Percentiles rank a stretch among this genome's conserved stretches.
These are phyloP conservation scores for Parastagonospora avenae DNA, from an alignment of 2,329 filamentous ascomycete genomes.

Conservation along the genomic window DNA sequence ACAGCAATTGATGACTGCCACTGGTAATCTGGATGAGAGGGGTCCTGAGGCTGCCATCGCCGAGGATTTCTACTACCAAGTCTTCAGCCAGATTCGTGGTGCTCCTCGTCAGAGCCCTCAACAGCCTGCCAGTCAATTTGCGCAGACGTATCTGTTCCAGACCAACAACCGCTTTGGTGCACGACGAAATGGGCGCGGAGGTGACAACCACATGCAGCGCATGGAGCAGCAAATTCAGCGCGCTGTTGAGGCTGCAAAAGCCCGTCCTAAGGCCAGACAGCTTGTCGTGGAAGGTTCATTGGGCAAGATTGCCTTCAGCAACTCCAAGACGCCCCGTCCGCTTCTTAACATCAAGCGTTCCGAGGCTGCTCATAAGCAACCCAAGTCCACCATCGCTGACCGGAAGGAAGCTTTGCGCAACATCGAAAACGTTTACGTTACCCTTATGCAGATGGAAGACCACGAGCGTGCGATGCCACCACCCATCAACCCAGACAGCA, in stretches of 20 bases:
- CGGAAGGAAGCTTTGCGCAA: conserved; percentile 83
- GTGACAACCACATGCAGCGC: conserved; percentile 95
- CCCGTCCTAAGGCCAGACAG: conserved; percentile 96
- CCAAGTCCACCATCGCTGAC: conserved; percentile 65
- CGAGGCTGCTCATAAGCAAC: conserved; percentile 65
- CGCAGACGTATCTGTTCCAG: conserved; percentile 96
- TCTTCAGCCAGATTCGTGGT: conserved; percentile 91
- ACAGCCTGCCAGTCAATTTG: conserved; percentile 93
- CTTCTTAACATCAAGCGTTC: conserved; percentile 92
- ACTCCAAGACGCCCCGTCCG: conserved; percentile 95
- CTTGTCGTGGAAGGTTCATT: conserved; percentile 94
- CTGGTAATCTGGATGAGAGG: conserved; percentile 81
- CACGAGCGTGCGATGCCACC: conserved; percentile 82
- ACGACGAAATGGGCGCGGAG: conserved; percentile 78
- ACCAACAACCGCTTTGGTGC: conserved; percentile 82
- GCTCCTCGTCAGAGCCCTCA: conserved; percentile 88
- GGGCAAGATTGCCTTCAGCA: conserved; percentile 98
- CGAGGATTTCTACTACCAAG: conserved; percentile 99
- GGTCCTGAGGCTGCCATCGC: conserved; percentile 79
- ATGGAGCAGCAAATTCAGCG: conserved; percentile 99
- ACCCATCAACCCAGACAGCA: conserved; percentile 65
- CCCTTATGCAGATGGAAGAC: conserved; percentile 92
- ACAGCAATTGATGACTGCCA: conserved; percentile 92
- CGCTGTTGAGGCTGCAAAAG: conserved; percentile 95
- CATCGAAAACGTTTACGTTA: conserved; percentile 86